Evolutionary conservation across 2,329 filamentous ascomycete species (phyloP).

Genomic region (Diaporthe destruens): DNA sequence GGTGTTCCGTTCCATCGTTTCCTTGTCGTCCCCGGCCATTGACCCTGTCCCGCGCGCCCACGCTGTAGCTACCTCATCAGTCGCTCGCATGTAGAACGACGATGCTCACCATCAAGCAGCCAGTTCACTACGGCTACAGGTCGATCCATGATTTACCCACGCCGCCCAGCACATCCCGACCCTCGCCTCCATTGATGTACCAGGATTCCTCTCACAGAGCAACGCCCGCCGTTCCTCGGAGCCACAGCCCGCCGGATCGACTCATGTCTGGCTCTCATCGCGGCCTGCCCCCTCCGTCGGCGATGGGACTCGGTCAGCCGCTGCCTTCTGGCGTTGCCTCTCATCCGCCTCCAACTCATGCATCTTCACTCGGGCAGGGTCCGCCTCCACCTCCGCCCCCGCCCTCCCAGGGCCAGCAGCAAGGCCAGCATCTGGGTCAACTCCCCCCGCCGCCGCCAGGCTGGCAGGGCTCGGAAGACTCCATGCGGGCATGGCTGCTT

Average conservation of each 20-base stretch:
- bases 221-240: constrained; percentile 55
- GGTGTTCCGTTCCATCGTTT: constrained; percentile 33
- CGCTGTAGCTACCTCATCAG: constrained; percentile 34
- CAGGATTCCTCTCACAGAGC: constrained; percentile 61
- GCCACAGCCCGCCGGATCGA: constrained; percentile 63
- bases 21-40: constrained; percentile 25
- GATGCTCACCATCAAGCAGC: constrained; percentile 74
- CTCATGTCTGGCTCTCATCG: constrained; percentile 78
- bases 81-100: constrained; percentile 53
- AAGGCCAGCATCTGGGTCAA: constrained; percentile 55
- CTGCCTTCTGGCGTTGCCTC: constrained; percentile 51
- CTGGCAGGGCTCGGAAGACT: constrained; percentile 76
- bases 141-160: constrained; percentile 73
- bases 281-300: constrained; percentile 76
- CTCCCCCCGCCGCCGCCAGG: constrained; percentile 76
- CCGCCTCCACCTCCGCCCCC: constrained; percentile 45
- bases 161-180: constrained; percentile 67
- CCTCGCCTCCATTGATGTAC: constrained; percentile 66
- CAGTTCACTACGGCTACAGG: constrained; percentile 69
- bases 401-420: constrained; percentile 46
- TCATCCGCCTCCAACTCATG: constrained; percentile 50
- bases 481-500: constrained; percentile 78
- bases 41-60: constrained; percentile 37
- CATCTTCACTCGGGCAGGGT: constrained; percentile 47
- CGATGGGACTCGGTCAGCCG: constrained; percentile 70